Percentiles rank a stretch among this genome's conserved stretches.
These are phyloP conservation scores for Penicillium herquei DNA, from an alignment of 495 filamentous ascomycete species.

Conservation along the genomic window DNA sequence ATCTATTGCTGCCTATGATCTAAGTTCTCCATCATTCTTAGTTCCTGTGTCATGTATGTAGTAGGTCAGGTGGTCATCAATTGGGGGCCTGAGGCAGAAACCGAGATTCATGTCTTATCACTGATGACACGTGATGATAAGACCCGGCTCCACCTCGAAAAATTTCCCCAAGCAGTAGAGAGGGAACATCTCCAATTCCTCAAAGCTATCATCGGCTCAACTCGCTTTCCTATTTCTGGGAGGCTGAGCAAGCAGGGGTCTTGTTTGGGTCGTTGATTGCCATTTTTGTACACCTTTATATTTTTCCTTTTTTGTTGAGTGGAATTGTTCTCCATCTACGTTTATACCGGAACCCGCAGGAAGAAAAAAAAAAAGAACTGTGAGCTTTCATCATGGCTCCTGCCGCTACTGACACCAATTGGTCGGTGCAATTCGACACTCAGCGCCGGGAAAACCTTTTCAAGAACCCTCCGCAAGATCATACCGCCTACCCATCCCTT, in stretches of 20 bases:
- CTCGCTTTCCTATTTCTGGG: conserved; percentile 17
- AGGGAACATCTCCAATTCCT: conserved; percentile 14
- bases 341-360: conserved; percentile 8
- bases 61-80: no score
- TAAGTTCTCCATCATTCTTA: no score
- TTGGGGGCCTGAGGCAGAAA: conserved; percentile 18
- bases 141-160: conserved; percentile 44
- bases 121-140: conserved; percentile 47
- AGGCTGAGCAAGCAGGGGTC: conserved; percentile 20
- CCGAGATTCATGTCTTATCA: conserved; percentile 27
- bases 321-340: no score
- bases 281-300: background rate
- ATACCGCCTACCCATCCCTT: conserved; percentile 82
- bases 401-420: conserved; percentile 64
- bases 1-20: no score
- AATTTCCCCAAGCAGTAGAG: conserved; percentile 40
- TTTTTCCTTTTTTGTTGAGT: conserved; percentile 7
- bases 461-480: conserved; percentile 79
- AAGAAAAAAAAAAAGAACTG: conserved; percentile 2
- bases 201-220: conserved; percentile 26
- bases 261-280: background rate
- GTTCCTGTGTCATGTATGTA: no score
- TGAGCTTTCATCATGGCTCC: conserved; percentile 39
- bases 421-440: conserved; percentile 81
- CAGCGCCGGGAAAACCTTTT: conserved; percentile 83